phyloP scores from a whole-genome alignment of 2,329 filamentous ascomycete genomes.

The Cladorrhinum sp. region DNA sequence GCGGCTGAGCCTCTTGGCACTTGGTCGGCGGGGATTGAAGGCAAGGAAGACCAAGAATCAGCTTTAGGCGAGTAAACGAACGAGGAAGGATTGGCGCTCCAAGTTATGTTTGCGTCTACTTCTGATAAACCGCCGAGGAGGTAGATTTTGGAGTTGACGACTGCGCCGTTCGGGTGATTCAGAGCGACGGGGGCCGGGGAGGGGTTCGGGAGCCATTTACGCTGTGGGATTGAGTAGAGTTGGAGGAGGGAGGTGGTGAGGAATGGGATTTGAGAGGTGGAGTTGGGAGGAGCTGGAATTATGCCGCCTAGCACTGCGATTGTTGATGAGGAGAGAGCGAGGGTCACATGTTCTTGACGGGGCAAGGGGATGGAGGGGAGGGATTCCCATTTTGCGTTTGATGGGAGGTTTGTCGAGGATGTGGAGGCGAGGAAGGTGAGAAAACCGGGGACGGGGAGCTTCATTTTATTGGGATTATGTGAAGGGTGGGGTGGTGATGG shows the following conservation, averaged over 20 bases:
- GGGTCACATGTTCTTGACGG: constrained; percentile 16
- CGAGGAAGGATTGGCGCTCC: constrained; percentile 29
- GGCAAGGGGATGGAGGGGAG: constrained; percentile 9
- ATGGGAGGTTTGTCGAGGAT: too few species aligned
- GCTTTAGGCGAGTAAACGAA: constrained; percentile 32
- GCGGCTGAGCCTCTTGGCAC: constrained; percentile 2
- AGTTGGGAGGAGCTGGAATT: constrained; percentile 4
- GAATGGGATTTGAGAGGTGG: not conserved
- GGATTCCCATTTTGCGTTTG: constrained; percentile 10
- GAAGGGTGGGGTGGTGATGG: not conserved
- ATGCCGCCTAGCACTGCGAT: constrained; percentile 16
- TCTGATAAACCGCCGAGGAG: constrained; percentile 36
- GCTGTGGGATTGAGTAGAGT: constrained; percentile 31
- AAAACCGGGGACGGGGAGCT: not conserved
- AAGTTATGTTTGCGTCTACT: constrained; percentile 23
- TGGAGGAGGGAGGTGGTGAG: constrained; percentile 28
- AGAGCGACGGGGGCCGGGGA: constrained; percentile 31
- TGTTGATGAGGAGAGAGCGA: constrained; percentile 4
- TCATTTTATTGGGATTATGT: not conserved
- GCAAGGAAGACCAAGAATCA: constrained; percentile 31
- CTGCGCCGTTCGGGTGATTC: constrained; percentile 40
- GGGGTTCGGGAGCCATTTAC: constrained; percentile 30
- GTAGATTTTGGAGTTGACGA: constrained; percentile 36
- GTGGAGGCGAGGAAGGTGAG: not conserved
- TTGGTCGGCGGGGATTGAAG: constrained; percentile 17